phyloP scores from a whole-genome alignment of 768 basidiomycete species.

The Suillus lakei region DNA sequence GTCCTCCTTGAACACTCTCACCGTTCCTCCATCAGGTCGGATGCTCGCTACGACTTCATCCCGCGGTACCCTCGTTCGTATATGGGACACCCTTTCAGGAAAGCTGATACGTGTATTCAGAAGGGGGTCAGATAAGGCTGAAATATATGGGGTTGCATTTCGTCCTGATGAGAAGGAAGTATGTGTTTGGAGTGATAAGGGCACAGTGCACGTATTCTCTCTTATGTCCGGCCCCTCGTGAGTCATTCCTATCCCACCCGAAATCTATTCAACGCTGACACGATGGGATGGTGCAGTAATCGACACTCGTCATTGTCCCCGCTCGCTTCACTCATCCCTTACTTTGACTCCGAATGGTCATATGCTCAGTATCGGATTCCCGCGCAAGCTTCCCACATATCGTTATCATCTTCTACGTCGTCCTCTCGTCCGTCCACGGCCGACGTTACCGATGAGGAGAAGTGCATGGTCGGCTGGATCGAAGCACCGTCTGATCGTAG shows the following conservation, averaged over 20 bases:
- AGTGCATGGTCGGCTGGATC: conserved; percentile 89
- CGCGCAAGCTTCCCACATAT: conserved; percentile 80
- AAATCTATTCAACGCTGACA: conserved; percentile 11
- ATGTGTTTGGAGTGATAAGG: conserved; percentile 95
- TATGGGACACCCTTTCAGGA: conserved; percentile 81
- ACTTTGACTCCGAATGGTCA: conserved; percentile 96
- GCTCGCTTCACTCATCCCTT: conserved; percentile 80
- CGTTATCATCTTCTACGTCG: conserved; percentile 72
- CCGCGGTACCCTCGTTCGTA: conserved; percentile 82
- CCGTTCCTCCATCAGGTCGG: conserved; percentile 77
- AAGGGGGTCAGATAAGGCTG: conserved; percentile 87
- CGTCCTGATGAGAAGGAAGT: conserved; percentile 85
- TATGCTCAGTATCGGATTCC: conserved; percentile 93
- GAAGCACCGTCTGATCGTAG: conserved; percentile 47
- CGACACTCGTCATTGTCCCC: conserved; percentile 85
- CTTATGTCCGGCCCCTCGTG: conserved; percentile 71
- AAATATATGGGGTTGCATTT: conserved; percentile 90
- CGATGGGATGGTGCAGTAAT: conserved; percentile 54
- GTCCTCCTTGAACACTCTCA: conserved; percentile 76
- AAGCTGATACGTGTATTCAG: conserved; percentile 80
- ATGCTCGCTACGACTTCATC: conserved; percentile 84
- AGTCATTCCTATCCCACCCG: conserved; percentile 36
- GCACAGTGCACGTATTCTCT: conserved; percentile 90
- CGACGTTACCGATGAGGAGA: conserved; percentile 80
- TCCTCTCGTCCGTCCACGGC: conserved; percentile 55